Evolutionary conservation across 495 filamentous ascomycete species (phyloP), one percentile per base, ranked within the genome.

Genomic region (Annulohypoxylon nitens): DNA sequence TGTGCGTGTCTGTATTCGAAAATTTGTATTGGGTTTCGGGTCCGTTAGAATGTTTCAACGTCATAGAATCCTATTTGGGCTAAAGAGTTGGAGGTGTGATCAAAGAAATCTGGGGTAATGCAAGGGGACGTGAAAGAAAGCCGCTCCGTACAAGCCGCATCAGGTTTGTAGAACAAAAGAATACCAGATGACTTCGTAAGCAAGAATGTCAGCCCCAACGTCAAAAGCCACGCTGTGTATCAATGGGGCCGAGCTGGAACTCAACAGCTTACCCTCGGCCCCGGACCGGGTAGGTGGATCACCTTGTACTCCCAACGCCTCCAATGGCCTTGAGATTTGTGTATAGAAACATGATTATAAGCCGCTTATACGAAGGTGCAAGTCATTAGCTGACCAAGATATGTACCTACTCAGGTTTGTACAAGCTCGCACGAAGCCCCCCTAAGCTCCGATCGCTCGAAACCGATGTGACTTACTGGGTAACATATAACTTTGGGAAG

Each of bases 101-200:
- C 43, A 65, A 73, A 65, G 54, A 65, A 25, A 57, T 51, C 50
- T 50, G 54, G 66, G 61, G 53, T 59, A 61, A 73, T 48, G 47
- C 70, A 60, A 60, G 57, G 55, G 57, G 9, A 33, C 37, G 34
- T 26, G 12, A 20, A 64, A 64, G 45, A 50, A 73, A 58, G 25
- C 45, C 51, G 36, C n/a, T 18, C 5, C 6, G 4, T 16, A 36
- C 7, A 54, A 59, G 30, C 53, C 18, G 7, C 30, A 50, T 64
- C 54, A 20, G 16, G 18, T 20, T 53, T 36, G 37, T 30, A 30
- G 36, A 16, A 45, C 50, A 37, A 18, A 33, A 20, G 23, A 16
- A 4, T 18, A 10, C 55, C 53, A 64, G 4, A 45, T 61, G 54
- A 60, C 14, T 11, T 20, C 33, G 12, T 57, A 45, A 36, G 16